phyloP scores from a whole-genome alignment of 2,329 filamentous ascomycete species.

The Geoglossum cookeanum region DNA sequence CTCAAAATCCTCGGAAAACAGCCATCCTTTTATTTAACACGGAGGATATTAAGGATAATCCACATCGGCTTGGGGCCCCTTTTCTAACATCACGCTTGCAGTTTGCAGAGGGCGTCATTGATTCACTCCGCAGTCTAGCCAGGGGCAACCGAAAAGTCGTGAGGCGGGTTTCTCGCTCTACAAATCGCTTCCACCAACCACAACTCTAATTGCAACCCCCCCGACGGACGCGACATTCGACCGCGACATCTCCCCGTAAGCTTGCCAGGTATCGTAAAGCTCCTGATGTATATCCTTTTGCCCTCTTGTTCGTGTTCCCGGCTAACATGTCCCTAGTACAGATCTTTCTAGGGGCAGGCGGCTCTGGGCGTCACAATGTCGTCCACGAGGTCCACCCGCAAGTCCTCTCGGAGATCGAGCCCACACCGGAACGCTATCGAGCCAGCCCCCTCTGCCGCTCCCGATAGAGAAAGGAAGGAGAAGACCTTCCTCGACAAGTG shows the following conservation, averaged over 20 bases:
- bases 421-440: slow-evolving; percentile 1
- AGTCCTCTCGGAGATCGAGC: slow-evolving; percentile 17
- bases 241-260: not conserved
- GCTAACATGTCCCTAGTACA: not conserved
- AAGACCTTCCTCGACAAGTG: slow-evolving; percentile 26
- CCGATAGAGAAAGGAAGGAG: slow-evolving; percentile 11
- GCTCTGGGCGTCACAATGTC: slow-evolving; percentile 9
- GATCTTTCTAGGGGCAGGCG: slow-evolving; percentile 2
- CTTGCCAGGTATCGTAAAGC: not conserved
- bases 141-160: slow-evolving; percentile 1
- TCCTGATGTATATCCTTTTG: not conserved
- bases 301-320: not conserved
- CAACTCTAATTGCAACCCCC: not conserved
- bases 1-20: not conserved
- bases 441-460: not conserved
- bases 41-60: not conserved
- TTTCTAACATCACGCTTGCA: not conserved
- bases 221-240: not conserved
- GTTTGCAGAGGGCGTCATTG: not conserved
- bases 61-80: no score
- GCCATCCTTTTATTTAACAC: not conserved
- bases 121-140: not conserved
- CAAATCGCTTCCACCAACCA: slow-evolving; percentile 3
- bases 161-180: slow-evolving; percentile 2
- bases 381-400: slow-evolving; percentile 11